Base-by-base conservation (phyloP, 805 yeast species). In the Candida sithepensis region DNA sequence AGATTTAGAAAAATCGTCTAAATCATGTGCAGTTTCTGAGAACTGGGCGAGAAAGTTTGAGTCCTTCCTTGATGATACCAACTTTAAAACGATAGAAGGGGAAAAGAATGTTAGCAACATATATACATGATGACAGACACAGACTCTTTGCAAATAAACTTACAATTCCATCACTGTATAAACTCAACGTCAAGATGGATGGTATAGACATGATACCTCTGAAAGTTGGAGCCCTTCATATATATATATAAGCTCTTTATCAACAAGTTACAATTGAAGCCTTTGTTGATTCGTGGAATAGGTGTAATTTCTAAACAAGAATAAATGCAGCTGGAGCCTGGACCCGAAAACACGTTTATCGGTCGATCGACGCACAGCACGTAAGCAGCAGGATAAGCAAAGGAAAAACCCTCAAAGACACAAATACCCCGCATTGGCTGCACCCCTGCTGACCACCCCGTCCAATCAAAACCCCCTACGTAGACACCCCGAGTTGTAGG, bases 161-260 rank as follows among this genome's bases (percentile, higher is more conserved):
- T 39, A 49, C 53, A 9, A 49, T 28, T 18, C 53, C 53, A 10
- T 46, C 45, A 8, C 43, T 41, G 22, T 26, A 49, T 12, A 49
- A 24, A 33, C 43, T 45, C 16, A 49, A 19, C 10, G 36, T 19
- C 24, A 48, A 21, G 1, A 24, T 23, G 23, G 22, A 23, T 14
- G 43, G 22, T 26, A 26, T 26, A 8, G 30, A 26, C 30, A 26
- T 26, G 8, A 26, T 26, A 8, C 10, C 8, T 26, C 12, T 8
- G 12, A 26, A n/a, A n/a, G n/a, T n/a, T n/a, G n/a, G n/a, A n/a
- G n/a, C n/a, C n/a, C n/a, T n/a, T n/a, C n/a, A n/a, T n/a, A n/a
- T n/a, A n/a, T n/a, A n/a, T n/a, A n/a, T n/a, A n/a, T n/a, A n/a
- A n/a, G n/a, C n/a, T n/a, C n/a, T n/a, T n/a, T n/a, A n/a, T n/a